Percentiles rank a stretch among this genome's conserved stretches.
phyloP scores from a whole-genome alignment of 2,329 filamentous ascomycete genomes.

The Aspergillus cejpii region DNA sequence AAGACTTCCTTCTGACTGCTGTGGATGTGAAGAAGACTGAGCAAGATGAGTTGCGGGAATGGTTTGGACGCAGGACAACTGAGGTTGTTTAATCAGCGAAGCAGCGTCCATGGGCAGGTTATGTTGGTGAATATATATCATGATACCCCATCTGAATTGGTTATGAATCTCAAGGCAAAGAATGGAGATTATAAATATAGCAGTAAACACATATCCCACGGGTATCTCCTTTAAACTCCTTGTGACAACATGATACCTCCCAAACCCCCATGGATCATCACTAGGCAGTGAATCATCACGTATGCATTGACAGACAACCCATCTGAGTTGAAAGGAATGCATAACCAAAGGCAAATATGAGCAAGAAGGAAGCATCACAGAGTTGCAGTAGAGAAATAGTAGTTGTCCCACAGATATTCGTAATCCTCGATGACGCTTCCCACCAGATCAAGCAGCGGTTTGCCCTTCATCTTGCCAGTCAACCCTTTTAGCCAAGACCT shows the following conservation, averaged over 20 bases:
- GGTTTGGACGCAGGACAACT: constrained; percentile 69
- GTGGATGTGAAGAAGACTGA: constrained; percentile 39
- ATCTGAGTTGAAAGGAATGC: neutral
- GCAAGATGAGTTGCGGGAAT: constrained; percentile 67
- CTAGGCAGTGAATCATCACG: neutral
- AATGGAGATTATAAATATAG: neutral
- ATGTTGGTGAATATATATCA: constrained; percentile 18
- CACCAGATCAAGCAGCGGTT: constrained; percentile 71
- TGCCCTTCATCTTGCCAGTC: constrained; percentile 62
- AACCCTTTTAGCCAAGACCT: constrained; percentile 61
- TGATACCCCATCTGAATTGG: constrained; percentile 21
- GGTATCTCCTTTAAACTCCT: constrained; percentile 6
- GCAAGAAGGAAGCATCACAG: constrained; percentile 22
- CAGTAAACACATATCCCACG: constrained; percentile 2
- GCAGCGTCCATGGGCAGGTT: constrained; percentile 10
- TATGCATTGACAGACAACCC: neutral
- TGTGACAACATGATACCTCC: neutral
- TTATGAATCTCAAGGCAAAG: neutral
- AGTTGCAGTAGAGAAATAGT: constrained; percentile 73
- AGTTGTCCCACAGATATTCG: constrained; percentile 96
- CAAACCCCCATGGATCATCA: neutral
- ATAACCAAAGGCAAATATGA: neutral
- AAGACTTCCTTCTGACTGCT: constrained; percentile 61
- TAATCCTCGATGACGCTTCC: constrained; percentile 90
- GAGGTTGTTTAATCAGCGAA: constrained; percentile 61